Evolutionary conservation across 495 filamentous ascomycete species (phyloP), one percentile per base, ranked within the genome.

Genomic region (Aspergillus conjunctus): DNA sequence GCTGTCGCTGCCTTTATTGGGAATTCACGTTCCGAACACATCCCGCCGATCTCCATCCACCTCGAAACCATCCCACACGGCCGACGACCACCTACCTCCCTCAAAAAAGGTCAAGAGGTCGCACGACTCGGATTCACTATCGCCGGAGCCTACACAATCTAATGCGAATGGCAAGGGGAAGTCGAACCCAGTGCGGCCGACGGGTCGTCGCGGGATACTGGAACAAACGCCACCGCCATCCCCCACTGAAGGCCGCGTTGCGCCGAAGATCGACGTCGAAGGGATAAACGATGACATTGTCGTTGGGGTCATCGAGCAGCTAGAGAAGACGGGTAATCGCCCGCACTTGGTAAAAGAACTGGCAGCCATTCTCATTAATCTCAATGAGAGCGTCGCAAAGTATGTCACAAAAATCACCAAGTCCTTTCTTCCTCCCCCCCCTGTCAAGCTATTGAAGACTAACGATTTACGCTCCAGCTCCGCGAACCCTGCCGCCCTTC

Each of bases 221-320:
- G 87, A 90, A 66, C 81, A 90, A 64, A 97, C 92, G 51, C 94
- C 93, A 52, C 92, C 93, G 20, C 91, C 91, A 1, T 97, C 93
- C 56, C 93, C 93, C 17, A 80, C 80, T 20, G 79, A 79, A 61
- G 73, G 64, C 34, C 74, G 68, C 39, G 68, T 77, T 68, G 68
- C 84, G 63, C 77, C 81, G 71, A 88, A 87, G 72, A 88, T 98
- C 67, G 91, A 96, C 68, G 83, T 92, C 58, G 87, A 93, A 62
- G 90, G 90, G 51, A 94, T 97, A 74, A 89, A 90, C 66, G 94
- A 98, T 72, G 92, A 96, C 61, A 95, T 98, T 59, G 93, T 98
- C 44, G 87, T 94, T 62, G 93, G 85, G 11, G 92, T 96, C 45
- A 92, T 98, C 59, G 79, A 94, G 58, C 92, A 95, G 75, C 78